Evolutionary conservation across 345 rosid species (phyloP).

Genomic region (Ceriops tagal): DNA sequence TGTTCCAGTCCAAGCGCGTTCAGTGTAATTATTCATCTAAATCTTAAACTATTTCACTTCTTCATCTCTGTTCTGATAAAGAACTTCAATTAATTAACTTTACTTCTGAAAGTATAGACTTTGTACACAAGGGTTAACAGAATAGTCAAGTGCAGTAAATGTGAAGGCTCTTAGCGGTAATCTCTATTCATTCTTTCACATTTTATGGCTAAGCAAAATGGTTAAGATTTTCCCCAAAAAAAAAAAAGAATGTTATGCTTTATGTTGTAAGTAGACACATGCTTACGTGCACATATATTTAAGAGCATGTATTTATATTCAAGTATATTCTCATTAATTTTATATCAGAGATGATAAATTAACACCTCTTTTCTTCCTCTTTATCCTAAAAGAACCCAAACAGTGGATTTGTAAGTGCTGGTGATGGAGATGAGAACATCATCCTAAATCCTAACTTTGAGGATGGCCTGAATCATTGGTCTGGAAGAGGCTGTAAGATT

Average conservation of each 20-base stretch:
- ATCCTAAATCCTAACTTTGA: constrained; percentile 72
- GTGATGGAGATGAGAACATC: constrained; percentile 49
- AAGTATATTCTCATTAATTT: background rate
- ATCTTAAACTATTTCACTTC: constrained; percentile 6
- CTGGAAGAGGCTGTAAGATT: constrained; percentile 89
- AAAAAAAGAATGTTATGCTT: no score
- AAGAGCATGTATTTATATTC: no score
- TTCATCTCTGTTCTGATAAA: background rate
- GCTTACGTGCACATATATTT: no score
- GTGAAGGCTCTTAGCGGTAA: no score
- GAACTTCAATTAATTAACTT: background rate
- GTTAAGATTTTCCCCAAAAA: no score
- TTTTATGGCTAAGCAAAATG: background rate
- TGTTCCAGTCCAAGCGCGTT: constrained; percentile 37
- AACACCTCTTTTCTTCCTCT: background rate
- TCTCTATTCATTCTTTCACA: background rate
- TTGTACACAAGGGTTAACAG: background rate
- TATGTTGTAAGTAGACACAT: no score
- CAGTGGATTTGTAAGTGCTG: constrained; percentile 4
- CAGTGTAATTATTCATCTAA: constrained; percentile 39
- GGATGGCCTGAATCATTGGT: constrained; percentile 80
- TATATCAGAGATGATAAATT: background rate
- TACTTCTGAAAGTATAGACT: background rate
- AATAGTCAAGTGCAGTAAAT: no score
- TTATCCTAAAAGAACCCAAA: constrained; percentile 10